Conservation (phyloP, 2,329 filamentous ascomycete genomes). For the Exophiala xenobiotica region DNA sequence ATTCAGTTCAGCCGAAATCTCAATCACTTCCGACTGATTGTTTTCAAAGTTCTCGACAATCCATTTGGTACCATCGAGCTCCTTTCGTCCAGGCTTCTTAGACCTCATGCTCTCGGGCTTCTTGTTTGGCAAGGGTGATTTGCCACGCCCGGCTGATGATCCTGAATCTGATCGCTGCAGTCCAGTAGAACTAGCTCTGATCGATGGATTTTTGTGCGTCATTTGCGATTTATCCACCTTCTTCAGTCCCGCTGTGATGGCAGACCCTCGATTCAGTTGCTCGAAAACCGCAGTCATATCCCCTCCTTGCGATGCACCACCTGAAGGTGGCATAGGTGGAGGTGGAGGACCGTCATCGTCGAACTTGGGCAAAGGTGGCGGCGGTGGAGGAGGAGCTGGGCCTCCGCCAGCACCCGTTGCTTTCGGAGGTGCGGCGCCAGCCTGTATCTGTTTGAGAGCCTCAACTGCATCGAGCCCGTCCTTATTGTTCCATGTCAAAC, state of each 20-base stretch:
- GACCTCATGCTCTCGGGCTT: slow-evolving; percentile 81
- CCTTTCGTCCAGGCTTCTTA: slow-evolving; percentile 77
- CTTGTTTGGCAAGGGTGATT: slow-evolving; percentile 84
- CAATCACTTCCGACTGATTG: slow-evolving; percentile 64
- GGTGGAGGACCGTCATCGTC: slow-evolving; percentile 55
- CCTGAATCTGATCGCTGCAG: slow-evolving; percentile 56
- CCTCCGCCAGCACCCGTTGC: slow-evolving; percentile 39
- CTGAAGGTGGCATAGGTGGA: slow-evolving; percentile 62
- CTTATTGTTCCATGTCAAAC: slow-evolving; percentile 82
- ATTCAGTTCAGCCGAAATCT: slow-evolving; percentile 76
- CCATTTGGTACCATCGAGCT: slow-evolving; percentile 90
- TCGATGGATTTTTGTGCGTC: slow-evolving; percentile 95
- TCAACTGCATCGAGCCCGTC: slow-evolving; percentile 72
- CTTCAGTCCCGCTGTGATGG: slow-evolving; percentile 82
- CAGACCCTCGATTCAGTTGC: slow-evolving; percentile 82
- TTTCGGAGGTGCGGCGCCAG: slow-evolving; percentile 35
- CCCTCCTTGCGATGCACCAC: slow-evolving; percentile 46
- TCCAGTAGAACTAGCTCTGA: slow-evolving; percentile 72
- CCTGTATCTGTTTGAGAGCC: slow-evolving; percentile 60
- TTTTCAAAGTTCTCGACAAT: slow-evolving; percentile 92
- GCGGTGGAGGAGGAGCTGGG: slow-evolving; percentile 51
- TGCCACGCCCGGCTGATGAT: slow-evolving; percentile 60
- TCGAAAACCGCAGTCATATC: slow-evolving; percentile 88
- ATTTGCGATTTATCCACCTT: slow-evolving; percentile 95
- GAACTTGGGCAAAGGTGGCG: slow-evolving; percentile 47